phyloP scores from a whole-genome alignment of 768 basidiomycete genomes.

The Collybia nuda region DNA sequence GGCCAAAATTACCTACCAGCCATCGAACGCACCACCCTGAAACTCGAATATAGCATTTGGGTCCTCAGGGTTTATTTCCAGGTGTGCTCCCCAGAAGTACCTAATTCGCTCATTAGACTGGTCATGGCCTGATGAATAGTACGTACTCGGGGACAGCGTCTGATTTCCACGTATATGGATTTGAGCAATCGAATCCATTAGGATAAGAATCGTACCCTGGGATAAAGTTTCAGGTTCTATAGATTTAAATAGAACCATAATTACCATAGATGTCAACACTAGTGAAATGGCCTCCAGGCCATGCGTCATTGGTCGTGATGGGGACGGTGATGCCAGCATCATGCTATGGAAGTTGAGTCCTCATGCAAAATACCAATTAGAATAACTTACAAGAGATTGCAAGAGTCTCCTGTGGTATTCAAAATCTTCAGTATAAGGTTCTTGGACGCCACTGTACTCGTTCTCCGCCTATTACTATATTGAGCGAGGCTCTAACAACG shows the following conservation, averaged over 20 bases:
- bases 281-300: conserved; percentile 43
- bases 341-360: conserved; percentile 24
- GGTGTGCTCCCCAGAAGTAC: conserved; percentile 39
- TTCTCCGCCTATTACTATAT: conserved; percentile 42
- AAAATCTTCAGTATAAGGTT: conserved; percentile 39
- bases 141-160: conserved; percentile 40
- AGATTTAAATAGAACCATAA: background rate
- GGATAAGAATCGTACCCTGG: conserved; percentile 47
- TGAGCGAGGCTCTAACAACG: background rate
- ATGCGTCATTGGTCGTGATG: conserved; percentile 46
- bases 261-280: conserved; percentile 49
- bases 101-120: conserved; percentile 13
- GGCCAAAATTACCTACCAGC: conserved; percentile 27
- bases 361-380: background rate
- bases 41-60: conserved; percentile 44
- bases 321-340: conserved; percentile 45
- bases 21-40: conserved; percentile 54
- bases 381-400: conserved; percentile 26
- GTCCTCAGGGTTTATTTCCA: conserved; percentile 32
- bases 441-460: conserved; percentile 45
- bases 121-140: background rate
- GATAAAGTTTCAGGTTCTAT: background rate
- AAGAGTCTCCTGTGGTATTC: conserved; percentile 35
- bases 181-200: conserved; percentile 53
- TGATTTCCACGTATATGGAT: conserved; percentile 44